Evolutionary conservation across 2,329 filamentous ascomycete species (phyloP).

Genomic region (Trichophyton mentagrophytes): DNA sequence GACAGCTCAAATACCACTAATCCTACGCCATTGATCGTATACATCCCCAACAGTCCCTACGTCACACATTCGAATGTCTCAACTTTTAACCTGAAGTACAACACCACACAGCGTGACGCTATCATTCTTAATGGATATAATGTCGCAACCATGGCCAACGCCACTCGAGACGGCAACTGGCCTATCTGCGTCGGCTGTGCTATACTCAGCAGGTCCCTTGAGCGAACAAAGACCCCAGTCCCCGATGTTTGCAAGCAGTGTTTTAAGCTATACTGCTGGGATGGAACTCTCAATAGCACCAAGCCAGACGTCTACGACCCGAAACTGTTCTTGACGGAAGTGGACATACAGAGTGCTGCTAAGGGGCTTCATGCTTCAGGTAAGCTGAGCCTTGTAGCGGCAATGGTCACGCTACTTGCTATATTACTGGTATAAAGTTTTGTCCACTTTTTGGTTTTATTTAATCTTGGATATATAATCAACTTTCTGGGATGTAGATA

Average conservation of each 20-base stretch:
- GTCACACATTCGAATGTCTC: conserved; percentile 62
- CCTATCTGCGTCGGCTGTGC: conserved; percentile 77
- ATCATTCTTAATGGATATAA: conserved; percentile 83
- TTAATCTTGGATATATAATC: background rate
- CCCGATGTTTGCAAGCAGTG: conserved; percentile 63
- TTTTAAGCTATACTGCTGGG: conserved; percentile 82
- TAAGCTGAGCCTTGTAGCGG: conserved; percentile 6
- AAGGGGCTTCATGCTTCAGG: conserved; percentile 5
- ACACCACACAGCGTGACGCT: conserved; percentile 53
- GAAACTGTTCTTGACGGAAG: conserved; percentile 4
- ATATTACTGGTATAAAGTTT: conserved; percentile 7
- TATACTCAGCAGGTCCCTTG: conserved; percentile 62
- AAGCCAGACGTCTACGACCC: conserved; percentile 33
- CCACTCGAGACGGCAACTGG: conserved; percentile 62
- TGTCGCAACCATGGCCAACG: conserved; percentile 70
- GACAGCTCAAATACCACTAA: conserved; percentile 50
- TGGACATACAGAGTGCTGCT: conserved; percentile 2
- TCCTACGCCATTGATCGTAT: conserved; percentile 59
- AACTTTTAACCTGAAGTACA: conserved; percentile 59
- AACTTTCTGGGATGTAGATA: too few relatives aligned
- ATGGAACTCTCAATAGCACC: conserved; percentile 51
- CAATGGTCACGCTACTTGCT: background rate
- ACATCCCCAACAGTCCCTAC: conserved; percentile 79
- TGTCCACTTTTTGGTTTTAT: background rate
- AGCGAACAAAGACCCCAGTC: conserved; percentile 54